Conservation (phyloP, 106 monocot species). For the Acorus gramineus region DNA sequence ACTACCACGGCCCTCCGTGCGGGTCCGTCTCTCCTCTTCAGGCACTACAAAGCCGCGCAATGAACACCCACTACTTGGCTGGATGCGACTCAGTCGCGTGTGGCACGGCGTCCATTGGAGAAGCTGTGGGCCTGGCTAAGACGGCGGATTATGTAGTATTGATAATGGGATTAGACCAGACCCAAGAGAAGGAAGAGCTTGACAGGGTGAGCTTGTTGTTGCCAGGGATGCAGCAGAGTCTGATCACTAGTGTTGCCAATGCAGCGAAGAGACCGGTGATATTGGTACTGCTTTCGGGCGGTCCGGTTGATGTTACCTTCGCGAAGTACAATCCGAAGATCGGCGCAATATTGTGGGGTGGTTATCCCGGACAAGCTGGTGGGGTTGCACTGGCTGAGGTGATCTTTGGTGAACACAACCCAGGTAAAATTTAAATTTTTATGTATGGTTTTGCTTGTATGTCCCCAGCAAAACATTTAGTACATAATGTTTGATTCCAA, state of each 20-base stretch:
- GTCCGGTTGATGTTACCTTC: slow-evolving; percentile 73
- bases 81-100: slow-evolving; percentile 62
- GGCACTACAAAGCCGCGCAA: slow-evolving; percentile 42
- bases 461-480: neutral
- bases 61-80: slow-evolving; percentile 30
- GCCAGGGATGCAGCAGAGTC: slow-evolving; percentile 59
- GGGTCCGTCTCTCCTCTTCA: slow-evolving; percentile 38
- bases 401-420: slow-evolving; percentile 85
- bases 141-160: slow-evolving; percentile 71
- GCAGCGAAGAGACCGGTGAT: slow-evolving; percentile 72
- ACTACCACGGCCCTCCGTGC: slow-evolving; percentile 86
- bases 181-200: slow-evolving; percentile 59
- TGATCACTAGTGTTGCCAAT: slow-evolving; percentile 54
- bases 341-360: slow-evolving; percentile 78
- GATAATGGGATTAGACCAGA: slow-evolving; percentile 72
- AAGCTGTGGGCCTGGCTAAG: slow-evolving; percentile 54
- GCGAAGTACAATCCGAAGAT: slow-evolving; percentile 50
- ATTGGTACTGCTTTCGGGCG: slow-evolving; percentile 73
- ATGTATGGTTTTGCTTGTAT: neutral
- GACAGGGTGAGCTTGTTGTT: slow-evolving; percentile 58
- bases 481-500: neutral
- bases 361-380: slow-evolving; percentile 94
- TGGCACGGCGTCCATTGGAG: slow-evolving; percentile 17
- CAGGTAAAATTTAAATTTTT: slow-evolving; percentile 31
- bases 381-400: slow-evolving; percentile 57